phyloP scores from a whole-genome alignment of 345 rosid genomes.

The Raphanus raphanistrum region DNA sequence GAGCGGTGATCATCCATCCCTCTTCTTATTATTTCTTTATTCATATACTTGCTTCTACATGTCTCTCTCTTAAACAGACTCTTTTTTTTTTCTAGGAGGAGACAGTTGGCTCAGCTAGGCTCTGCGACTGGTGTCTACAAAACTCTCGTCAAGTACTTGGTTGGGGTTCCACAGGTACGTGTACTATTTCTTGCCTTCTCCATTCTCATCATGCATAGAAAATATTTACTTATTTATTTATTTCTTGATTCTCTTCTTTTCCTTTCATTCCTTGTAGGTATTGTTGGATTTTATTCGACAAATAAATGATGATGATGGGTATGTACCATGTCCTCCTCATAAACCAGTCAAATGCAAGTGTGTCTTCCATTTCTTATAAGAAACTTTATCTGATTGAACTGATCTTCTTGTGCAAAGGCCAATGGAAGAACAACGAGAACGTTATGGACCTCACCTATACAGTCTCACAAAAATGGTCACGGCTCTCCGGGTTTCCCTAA shows the following conservation, averaged over 20 bases:
- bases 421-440: slow-evolving; percentile 97
- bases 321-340: slow-evolving; percentile 35
- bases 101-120: slow-evolving; percentile 92
- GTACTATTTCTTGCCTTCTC: background rate
- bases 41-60: background rate
- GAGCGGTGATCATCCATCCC: slow-evolving; percentile 58
- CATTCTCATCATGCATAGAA: background rate
- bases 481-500: slow-evolving; percentile 60
- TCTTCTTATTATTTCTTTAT: background rate
- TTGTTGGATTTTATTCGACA: slow-evolving; percentile 88
- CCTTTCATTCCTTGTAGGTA: slow-evolving; percentile 55
- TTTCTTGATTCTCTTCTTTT: background rate
- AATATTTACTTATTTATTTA: too few relatives aligned
- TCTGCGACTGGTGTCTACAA: slow-evolving; percentile 97
- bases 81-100: slow-evolving; percentile 56
- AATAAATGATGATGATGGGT: slow-evolving; percentile 98
- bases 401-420: slow-evolving; percentile 57
- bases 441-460: slow-evolving; percentile 93
- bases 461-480: slow-evolving; percentile 71
- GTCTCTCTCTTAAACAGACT: background rate
- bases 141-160: slow-evolving; percentile 96
- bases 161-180: slow-evolving; percentile 96
- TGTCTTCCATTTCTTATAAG: slow-evolving; percentile 16
- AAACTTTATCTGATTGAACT: slow-evolving; percentile 16
- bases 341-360: background rate